Evolutionary conservation across 2,329 filamentous ascomycete genomes (phyloP), one percentile per base, ranked within the genome.

Genomic region (Herpotrichia juniperi): DNA sequence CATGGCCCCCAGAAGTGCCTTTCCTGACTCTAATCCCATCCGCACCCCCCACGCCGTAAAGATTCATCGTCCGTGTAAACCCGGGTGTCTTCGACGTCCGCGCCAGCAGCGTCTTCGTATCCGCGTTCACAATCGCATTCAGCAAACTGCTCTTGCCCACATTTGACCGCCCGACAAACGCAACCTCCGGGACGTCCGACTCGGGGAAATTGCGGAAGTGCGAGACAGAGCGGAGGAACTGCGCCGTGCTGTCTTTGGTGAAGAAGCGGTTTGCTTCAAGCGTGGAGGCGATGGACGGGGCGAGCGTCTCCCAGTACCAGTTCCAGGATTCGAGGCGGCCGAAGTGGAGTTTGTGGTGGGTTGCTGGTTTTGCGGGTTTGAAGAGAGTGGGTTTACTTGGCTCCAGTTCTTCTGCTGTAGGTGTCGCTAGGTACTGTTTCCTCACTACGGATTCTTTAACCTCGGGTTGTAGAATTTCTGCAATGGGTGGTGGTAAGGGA

Each of bases 151-250:
- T 85, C 73, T 91, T 90, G 47, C 87, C 87, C 5, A 88, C 87
- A 63, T 91, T 91, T 32, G 83, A 86, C 42, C 87, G 81, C 16
- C 87, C 87, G 3, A 90, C 77, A 64, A 91, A 88, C 34, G 82
- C 83, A 12, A 88, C 80, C 75, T 88, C 84, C 1, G 85, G 84
- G 25, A 81, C 74, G 1, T 77, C 66, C 1, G 78, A 79, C 8
- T 78, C 78, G 7, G 84, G 81, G 52, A 87, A 82, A 3, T 76
- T 75, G 58, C 82, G 83, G 72, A 90, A 90, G 51, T 82, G 79
- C 14, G 79, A 76, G 6, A 82, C 79, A 2, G 82, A 84, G 78
- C 83, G 87, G 50, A 88, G 76, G 57, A 86, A 80, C 73, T 80
- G 83, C 0, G 76, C 77, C 2, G 58, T 53, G 6, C 59, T 55